Evolutionary conservation across 345 rosid genomes (phyloP), one percentile per base, ranked within the genome.

Genomic region (Camelina neglecta): DNA sequence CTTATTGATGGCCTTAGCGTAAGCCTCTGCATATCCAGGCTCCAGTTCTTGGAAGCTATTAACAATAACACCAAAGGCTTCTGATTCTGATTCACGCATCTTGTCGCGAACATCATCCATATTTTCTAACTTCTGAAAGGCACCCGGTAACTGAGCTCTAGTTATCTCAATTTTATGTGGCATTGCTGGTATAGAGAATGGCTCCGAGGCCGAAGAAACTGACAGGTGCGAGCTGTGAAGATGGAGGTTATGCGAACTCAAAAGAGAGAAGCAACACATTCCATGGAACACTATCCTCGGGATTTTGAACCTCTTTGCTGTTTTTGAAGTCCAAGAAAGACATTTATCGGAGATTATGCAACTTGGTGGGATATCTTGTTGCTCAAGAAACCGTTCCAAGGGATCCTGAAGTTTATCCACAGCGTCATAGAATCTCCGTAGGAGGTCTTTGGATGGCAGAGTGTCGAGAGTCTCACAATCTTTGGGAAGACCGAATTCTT

Each of bases 251-350:
- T 81, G 85, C 23, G 87, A 71, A 61, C 89, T 82, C 65, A 90
- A 66, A 74, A 89, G 69, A 13, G 95, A 83, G 72, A 89, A 93
- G 56, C 92, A 83, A 11, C 88, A 71, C 95, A 86, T 87, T 59
- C 95, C 97, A 13, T 90, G 91, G 54, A 93, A 93, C 72, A 89
- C 90, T 53, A 93, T 75, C 68, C 98, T 82, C 0, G 96, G 94
- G 41, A 90, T 70, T n/a, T 82, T 67, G 73, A 93, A 84, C 54
- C 61, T 81, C 42, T 71, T 66, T 0, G 98, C 91, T 1, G 79
- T 81, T 72, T 54, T 62, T 1, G 85, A 56, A 0, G 95, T 89
- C 98, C 98, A 93, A 20, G 79, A 84, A 15, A 93, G 75, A 47
- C 83, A 85, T 64, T 79, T 89, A 61, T 93, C 98, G 7, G 98